Conservation (phyloP, 768 basidiomycete species). For the Psilocybe cubensis region DNA sequence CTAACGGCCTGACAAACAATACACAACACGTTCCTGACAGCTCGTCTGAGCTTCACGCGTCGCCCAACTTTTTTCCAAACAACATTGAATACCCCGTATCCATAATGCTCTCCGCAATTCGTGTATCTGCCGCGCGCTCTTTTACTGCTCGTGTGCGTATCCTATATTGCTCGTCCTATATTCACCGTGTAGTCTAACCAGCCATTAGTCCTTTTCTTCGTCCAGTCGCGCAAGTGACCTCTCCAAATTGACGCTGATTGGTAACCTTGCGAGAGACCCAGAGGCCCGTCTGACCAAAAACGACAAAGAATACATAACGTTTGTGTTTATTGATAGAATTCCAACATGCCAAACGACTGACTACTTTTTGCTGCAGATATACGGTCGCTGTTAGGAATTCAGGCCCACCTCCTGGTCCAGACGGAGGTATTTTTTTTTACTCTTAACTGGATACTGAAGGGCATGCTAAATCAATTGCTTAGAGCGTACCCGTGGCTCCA, state of each 20-base stretch:
- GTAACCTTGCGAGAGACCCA: conserved; percentile 72
- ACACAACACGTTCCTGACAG: conserved; percentile 12
- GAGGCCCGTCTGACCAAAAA: conserved; percentile 69
- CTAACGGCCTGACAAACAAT: conserved; percentile 12
- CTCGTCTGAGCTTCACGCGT: neutral
- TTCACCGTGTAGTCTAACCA: neutral
- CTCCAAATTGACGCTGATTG: conserved; percentile 78
- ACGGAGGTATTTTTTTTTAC: conserved; percentile 55
- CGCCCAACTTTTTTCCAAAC: neutral
- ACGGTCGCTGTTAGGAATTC: conserved; percentile 74
- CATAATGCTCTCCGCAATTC: conserved; percentile 57
- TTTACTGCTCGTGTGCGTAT: conserved; percentile 51
- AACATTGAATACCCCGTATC: neutral
- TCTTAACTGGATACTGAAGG: neutral
- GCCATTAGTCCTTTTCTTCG: conserved; percentile 65
- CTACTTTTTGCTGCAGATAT: conserved; percentile 52
- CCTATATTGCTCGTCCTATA: neutral
- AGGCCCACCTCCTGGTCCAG: conserved; percentile 57
- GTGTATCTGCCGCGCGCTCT: conserved; percentile 37
- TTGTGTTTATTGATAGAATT: conserved; percentile 32
- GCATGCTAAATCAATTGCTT: neutral
- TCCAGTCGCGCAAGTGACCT: conserved; percentile 62
- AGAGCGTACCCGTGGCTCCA: conserved; percentile 56
- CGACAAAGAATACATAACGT: conserved; percentile 82
- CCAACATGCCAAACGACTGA: neutral